Evolutionary conservation across 768 basidiomycete species (phyloP).

Genomic region (Coprinopsis sp.): DNA sequence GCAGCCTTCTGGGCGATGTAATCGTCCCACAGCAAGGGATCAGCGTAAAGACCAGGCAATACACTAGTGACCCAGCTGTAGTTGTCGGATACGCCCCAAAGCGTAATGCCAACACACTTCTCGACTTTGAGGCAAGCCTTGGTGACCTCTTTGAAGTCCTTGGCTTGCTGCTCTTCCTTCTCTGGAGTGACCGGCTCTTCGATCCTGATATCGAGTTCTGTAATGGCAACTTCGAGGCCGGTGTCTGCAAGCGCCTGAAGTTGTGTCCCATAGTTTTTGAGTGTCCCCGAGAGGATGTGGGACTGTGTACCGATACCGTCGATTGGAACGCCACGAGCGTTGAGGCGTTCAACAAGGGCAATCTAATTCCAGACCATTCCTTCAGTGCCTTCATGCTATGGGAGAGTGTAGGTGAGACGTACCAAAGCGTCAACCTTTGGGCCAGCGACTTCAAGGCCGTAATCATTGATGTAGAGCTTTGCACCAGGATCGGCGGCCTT

Average conservation of each 20-base stretch:
- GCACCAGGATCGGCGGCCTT: slow-evolving; percentile 38
- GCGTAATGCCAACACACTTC: slow-evolving; percentile 40
- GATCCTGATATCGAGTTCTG: slow-evolving; percentile 65
- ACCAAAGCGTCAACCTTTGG: slow-evolving; percentile 8
- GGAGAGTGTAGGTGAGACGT: neutral
- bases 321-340: slow-evolving; percentile 45
- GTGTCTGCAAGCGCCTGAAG: slow-evolving; percentile 51
- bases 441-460: slow-evolving; percentile 37
- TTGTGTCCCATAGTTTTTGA: slow-evolving; percentile 46
- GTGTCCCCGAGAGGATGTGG: slow-evolving; percentile 55
- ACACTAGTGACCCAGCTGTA: slow-evolving; percentile 23
- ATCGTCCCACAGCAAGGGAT: slow-evolving; percentile 25
- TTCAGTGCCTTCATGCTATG: neutral
- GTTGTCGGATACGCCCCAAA: slow-evolving; percentile 45
- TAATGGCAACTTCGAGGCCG: slow-evolving; percentile 64
- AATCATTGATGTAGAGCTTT: slow-evolving; percentile 43
- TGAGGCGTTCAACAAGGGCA: slow-evolving; percentile 44
- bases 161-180: slow-evolving; percentile 48
- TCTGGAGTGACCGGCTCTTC: slow-evolving; percentile 46
- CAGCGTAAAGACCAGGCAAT: slow-evolving; percentile 11
- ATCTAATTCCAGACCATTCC: slow-evolving; percentile 16
- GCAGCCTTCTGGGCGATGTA: slow-evolving; percentile 24
- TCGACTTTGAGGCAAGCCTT: slow-evolving; percentile 45
- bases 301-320: slow-evolving; percentile 60
- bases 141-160: slow-evolving; percentile 54